Evolutionary conservation across 345 rosid genomes (phyloP).

Genomic region (Citrus mangshanensis): DNA sequence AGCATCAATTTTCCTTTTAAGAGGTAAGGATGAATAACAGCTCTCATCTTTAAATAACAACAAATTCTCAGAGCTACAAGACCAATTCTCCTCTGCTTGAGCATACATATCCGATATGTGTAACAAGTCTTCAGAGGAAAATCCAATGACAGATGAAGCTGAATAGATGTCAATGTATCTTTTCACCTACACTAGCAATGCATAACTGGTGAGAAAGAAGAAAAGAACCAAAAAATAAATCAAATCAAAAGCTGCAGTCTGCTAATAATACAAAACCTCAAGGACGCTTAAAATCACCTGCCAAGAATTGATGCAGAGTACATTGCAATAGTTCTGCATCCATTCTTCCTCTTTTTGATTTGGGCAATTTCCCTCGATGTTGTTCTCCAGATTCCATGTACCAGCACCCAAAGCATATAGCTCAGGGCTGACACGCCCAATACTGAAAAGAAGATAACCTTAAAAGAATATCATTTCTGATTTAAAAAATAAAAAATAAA

Average conservation of each 20-base stretch:
- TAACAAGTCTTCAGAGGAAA: constrained; percentile 74
- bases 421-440: constrained; percentile 88
- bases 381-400: constrained; percentile 44
- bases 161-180: constrained; percentile 87
- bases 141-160: constrained; percentile 88
- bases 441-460: constrained; percentile 45
- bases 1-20: constrained; percentile 51
- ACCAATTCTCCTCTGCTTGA: constrained; percentile 57
- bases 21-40: constrained; percentile 24
- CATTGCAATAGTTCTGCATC: constrained; percentile 59
- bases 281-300: constrained; percentile 38
- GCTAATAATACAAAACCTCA: not conserved
- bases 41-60: constrained; percentile 31
- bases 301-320: constrained; percentile 86
- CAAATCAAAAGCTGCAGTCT: not conserved
- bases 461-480: not conserved
- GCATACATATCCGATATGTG: constrained; percentile 57
- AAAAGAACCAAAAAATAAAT: constrained; percentile 2
- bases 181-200: constrained; percentile 58
- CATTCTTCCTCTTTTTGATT: constrained; percentile 42
- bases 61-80: constrained; percentile 32
- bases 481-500: no score
- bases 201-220: constrained; percentile 8
- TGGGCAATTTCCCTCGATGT: constrained; percentile 15
- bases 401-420: constrained; percentile 79